Conservation (phyloP, 768 basidiomycete genomes). For the Arthromyces matolae region DNA sequence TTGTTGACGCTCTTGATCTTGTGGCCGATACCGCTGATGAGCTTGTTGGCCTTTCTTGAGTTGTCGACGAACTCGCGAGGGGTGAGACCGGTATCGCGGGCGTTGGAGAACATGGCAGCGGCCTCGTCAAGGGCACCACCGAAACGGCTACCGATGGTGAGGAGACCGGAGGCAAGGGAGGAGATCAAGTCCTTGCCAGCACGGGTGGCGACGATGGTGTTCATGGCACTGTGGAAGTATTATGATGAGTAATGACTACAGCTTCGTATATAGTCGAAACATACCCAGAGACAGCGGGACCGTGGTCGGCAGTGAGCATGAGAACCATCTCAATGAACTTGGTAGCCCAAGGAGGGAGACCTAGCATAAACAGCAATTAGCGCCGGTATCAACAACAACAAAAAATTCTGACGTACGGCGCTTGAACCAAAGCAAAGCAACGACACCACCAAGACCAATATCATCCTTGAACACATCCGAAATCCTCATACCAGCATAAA, state of each 20-base stretch:
- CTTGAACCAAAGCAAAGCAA: conserved; percentile 97
- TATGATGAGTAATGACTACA: conserved; percentile 20
- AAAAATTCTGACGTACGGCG: conserved; percentile 46
- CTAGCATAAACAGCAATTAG: conserved; percentile 21
- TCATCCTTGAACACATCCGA: conserved; percentile 98
- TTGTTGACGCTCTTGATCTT: conserved; percentile 99
- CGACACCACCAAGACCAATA: conserved; percentile 95
- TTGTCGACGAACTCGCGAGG: conserved; percentile 98
- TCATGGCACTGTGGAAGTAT: conserved; percentile 68
- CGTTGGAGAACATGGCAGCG: conserved; percentile 91
- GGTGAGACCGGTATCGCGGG: conserved; percentile 86
- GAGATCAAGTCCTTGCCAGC: conserved; percentile 99
- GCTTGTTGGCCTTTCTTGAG: conserved; percentile 89
- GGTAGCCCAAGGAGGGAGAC: conserved; percentile 85
- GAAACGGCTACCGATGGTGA: conserved; percentile 97
- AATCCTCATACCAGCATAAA: conserved; percentile 99
- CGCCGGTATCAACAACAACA: background rate
- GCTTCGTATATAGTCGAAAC: conserved; percentile 19
- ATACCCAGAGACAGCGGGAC: conserved; percentile 87
- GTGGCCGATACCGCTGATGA: conserved; percentile 98
- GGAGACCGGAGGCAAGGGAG: conserved; percentile 89
- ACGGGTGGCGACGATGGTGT: conserved; percentile 97
- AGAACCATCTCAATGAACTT: conserved; percentile 99
- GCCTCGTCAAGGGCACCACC: conserved; percentile 99
- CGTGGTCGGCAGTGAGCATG: conserved; percentile 98